Evolutionary conservation across 306 rosid genomes (phyloP).

Genomic region (Spatholobus suberectus): DNA sequence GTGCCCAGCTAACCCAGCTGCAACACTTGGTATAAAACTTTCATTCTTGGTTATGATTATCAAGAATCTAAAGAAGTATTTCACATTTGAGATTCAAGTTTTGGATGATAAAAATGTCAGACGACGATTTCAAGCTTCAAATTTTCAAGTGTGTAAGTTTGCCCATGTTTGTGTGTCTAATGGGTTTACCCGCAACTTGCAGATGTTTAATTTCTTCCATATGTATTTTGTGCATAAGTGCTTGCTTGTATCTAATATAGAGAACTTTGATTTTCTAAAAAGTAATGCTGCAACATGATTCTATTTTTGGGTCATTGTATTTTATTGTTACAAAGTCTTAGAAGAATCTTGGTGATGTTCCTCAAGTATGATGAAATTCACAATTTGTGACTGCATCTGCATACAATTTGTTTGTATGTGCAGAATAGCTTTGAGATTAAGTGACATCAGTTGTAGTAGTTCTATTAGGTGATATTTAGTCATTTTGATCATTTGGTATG

Average conservation of each 20-base stretch:
- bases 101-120: conserved; percentile 59
- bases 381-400: background rate
- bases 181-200: conserved; percentile 29
- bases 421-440: background rate
- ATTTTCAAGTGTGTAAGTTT: conserved; percentile 99
- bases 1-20: conserved; percentile 96
- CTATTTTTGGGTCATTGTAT: background rate
- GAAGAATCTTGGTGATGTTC: background rate
- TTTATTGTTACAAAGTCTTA: background rate
- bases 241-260: background rate
- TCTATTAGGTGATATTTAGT: conserved; percentile 1
- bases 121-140: conserved; percentile 93
- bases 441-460: background rate
- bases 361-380: conserved; percentile 5
- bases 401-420: background rate
- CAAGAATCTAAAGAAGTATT: conserved; percentile 84
- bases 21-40: conserved; percentile 93
- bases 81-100: conserved; percentile 92
- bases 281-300: conserved; percentile 4
- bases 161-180: conserved; percentile 52
- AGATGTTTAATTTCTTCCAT: conserved; percentile 22
- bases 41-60: conserved; percentile 78
- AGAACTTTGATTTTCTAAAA: conserved; percentile 9
- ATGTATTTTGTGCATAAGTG: conserved; percentile 2
- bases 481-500: background rate